These are phyloP conservation scores for Hibiscus trionum DNA, from an alignment of 345 rosid genomes.

Conservation along the genomic window DNA sequence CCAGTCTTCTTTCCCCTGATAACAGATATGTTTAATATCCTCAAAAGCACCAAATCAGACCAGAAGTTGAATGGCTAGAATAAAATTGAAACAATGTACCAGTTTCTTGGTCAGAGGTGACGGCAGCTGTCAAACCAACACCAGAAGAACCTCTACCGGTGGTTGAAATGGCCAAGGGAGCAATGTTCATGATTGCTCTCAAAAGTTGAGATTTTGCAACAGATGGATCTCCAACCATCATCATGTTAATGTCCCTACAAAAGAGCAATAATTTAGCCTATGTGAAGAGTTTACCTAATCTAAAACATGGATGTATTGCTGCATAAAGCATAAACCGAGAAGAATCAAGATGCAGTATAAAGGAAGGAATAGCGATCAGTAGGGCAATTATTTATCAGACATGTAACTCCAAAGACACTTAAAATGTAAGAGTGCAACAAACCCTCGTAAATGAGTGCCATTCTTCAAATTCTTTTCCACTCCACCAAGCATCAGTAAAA, in stretches of 20 bases:
- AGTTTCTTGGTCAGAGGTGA: conserved; percentile 97
- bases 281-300: background rate
- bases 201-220: conserved; percentile 97
- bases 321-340: too few relatives aligned
- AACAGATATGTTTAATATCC: conserved; percentile 7
- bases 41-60: conserved; percentile 1
- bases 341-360: background rate
- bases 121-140: conserved; percentile 99
- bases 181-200: conserved; percentile 94
- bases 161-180: conserved; percentile 98
- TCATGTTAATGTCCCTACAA: conserved; percentile 92
- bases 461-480: conserved; percentile 89
- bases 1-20: conserved; percentile 93
- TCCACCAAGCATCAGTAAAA: conserved; percentile 92
- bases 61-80: background rate
- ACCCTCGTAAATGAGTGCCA: conserved; percentile 98
- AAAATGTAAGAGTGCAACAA: conserved; percentile 19
- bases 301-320: background rate
- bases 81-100: conserved; percentile 32
- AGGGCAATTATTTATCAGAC: background rate
- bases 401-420: background rate
- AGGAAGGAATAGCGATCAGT: background rate
- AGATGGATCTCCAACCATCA: conserved; percentile 99
- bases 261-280: background rate
- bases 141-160: conserved; percentile 99